Conservation (phyloP, 495 filamentous ascomycete genomes). For the Lepidopterella palustris region DNA sequence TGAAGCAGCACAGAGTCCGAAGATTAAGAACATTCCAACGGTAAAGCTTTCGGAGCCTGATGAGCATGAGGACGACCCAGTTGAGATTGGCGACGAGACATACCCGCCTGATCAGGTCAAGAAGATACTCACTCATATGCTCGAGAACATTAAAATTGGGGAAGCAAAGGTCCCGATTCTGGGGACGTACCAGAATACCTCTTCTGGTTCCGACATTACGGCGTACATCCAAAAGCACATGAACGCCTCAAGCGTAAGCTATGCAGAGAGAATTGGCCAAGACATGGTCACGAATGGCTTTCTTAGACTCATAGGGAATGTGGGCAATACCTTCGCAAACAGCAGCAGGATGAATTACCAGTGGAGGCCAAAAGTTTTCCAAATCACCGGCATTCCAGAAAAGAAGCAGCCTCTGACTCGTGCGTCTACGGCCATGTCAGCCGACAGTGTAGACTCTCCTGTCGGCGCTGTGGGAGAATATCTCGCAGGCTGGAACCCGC, state of each 20-base stretch:
- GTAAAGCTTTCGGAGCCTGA: slow-evolving; percentile 49
- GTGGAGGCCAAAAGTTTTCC: slow-evolving; percentile 88
- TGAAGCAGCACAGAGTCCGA: slow-evolving; percentile 54
- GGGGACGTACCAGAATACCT: slow-evolving; percentile 88
- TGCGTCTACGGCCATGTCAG: slow-evolving; percentile 54
- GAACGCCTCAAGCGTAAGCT: slow-evolving; percentile 72
- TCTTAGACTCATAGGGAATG: slow-evolving; percentile 82
- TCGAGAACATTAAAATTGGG: slow-evolving; percentile 75
- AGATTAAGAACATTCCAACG: slow-evolving; percentile 46
- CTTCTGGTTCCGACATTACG: slow-evolving; percentile 83
- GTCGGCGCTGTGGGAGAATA: slow-evolving; percentile 79
- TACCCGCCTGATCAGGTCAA: slow-evolving; percentile 81
- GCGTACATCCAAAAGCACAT: slow-evolving; percentile 89
- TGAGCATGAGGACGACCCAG: slow-evolving; percentile 61
- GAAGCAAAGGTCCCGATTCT: slow-evolving; percentile 94
- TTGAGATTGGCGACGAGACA: slow-evolving; percentile 84
- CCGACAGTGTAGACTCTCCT: slow-evolving; percentile 53
- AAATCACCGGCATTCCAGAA: slow-evolving; percentile 77
- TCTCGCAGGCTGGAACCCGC: slow-evolving; percentile 81
- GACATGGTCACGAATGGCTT: slow-evolving; percentile 84
- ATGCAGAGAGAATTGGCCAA: slow-evolving; percentile 89
- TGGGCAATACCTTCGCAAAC: slow-evolving; percentile 93
- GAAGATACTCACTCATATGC: slow-evolving; percentile 79
- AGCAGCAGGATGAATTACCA: slow-evolving; percentile 96
- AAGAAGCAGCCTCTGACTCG: slow-evolving; percentile 69